Evolutionary conservation across 768 basidiomycete species (phyloP).

Genomic region (Rhodotorula diobovata): DNA sequence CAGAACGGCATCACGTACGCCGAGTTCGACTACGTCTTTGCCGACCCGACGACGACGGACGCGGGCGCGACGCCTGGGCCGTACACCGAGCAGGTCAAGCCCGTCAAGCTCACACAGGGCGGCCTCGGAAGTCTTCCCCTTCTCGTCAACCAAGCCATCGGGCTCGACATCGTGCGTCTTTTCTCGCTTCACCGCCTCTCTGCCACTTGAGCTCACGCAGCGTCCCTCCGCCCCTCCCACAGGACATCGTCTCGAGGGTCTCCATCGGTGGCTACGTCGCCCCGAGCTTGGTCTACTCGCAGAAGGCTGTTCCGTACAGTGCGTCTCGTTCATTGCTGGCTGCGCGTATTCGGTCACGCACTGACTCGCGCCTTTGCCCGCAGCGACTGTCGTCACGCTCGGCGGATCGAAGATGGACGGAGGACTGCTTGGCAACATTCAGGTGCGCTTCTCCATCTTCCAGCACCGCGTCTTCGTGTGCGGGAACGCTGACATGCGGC

Average conservation of each 20-base stretch:
- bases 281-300: slow-evolving; percentile 13
- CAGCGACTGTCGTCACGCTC: slow-evolving; percentile 6
- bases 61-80: slow-evolving; percentile 54
- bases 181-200: too few species aligned
- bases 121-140: slow-evolving; percentile 14
- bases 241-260: slow-evolving; percentile 17
- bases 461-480: not conserved
- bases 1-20: slow-evolving; percentile 59
- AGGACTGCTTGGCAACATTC: slow-evolving; percentile 11
- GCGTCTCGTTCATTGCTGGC: not conserved
- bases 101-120: slow-evolving; percentile 15
- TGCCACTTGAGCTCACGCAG: not conserved
- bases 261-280: slow-evolving; percentile 27
- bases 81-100: slow-evolving; percentile 48
- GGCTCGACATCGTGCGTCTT: slow-evolving; percentile 27
- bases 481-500: not conserved
- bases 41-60: slow-evolving; percentile 53
- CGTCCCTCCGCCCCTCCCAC: not conserved
- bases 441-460: not conserved
- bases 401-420: slow-evolving; percentile 2
- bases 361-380: too few species aligned
- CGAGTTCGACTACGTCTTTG: slow-evolving; percentile 56
- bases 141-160: slow-evolving; percentile 1
- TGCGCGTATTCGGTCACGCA: too few species aligned
- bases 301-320: slow-evolving; percentile 24